Evolutionary conservation across 306 rosid genomes (phyloP).

Genomic region (Cucumis sativus): Cucumber_9930_V3 NC_026656.2:7018001-7018500

Average conservation of each 20-base stretch:
- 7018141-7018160: background rate
- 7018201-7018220: background rate
- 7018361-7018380: background rate
- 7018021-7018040: background rate
- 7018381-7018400: background rate
- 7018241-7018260: slow-evolving; percentile 23
- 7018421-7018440: background rate
- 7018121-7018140: background rate
- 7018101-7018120: background rate
- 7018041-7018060: background rate
- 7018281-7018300: slow-evolving; percentile 40
- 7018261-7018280: slow-evolving; percentile 36
- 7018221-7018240: background rate
- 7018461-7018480: too few species aligned
- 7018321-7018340: background rate
- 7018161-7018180: background rate
- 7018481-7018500: too few species aligned
- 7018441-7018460: too few species aligned
- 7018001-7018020: background rate
- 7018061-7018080: background rate
- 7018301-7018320: slow-evolving; percentile 64
- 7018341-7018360: background rate
- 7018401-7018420: too few species aligned
- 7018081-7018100: background rate
- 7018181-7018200: background rate